Conservation (phyloP, 108 stramenopile species). For the Cyclotella baltica region DNA sequence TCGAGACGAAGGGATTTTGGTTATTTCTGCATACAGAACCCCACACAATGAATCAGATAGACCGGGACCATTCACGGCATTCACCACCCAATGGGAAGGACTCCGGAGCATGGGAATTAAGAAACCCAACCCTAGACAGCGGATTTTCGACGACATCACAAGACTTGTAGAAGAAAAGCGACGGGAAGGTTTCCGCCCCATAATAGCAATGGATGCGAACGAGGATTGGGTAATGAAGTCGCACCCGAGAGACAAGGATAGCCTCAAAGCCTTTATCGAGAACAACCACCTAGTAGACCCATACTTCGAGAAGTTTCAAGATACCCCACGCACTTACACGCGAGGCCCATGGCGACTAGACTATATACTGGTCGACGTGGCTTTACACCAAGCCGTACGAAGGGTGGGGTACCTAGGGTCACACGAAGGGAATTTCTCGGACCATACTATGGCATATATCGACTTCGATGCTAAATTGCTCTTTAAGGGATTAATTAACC, state of each 20-base stretch:
- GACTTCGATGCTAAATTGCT: neutral
- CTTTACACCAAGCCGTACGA: neutral
- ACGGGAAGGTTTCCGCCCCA: neutral
- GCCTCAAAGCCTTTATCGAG: neutral
- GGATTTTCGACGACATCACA: neutral
- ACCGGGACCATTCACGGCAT: neutral
- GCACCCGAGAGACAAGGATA: neutral
- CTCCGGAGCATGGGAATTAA: neutral
- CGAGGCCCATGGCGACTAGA: neutral
- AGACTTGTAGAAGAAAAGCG: neutral
- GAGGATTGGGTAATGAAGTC: neutral
- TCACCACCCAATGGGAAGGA: neutral
- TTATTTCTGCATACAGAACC: neutral
- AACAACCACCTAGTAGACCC: neutral
- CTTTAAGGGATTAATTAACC: neutral
- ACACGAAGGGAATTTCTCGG: neutral
- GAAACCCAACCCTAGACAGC: neutral
- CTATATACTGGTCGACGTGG: neutral
- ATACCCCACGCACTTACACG: neutral
- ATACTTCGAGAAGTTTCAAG: neutral
- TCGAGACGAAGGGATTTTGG: slow-evolving; percentile 17
- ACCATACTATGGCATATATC: neutral
- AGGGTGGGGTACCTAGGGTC: neutral
- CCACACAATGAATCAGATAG: neutral
- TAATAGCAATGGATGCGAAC: slow-evolving; percentile 10